Conservation (phyloP, 768 basidiomycete species). For the Candolleomyces eurysporus region DNA sequence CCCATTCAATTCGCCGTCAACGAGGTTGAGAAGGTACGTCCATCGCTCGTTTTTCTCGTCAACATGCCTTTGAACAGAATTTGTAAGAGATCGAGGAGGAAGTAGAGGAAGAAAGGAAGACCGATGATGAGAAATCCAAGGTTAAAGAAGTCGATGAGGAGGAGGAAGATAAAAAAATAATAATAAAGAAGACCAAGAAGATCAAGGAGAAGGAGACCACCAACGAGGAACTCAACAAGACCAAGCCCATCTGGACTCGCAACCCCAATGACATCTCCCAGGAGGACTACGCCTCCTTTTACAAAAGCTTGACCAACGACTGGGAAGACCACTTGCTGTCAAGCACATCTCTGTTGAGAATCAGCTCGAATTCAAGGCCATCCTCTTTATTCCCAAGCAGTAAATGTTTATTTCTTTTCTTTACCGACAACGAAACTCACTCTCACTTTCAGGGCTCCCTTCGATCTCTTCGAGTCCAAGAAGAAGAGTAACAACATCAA, state of each 20-base stretch:
- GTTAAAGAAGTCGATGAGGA: constrained; percentile 84
- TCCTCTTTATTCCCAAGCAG: constrained; percentile 97
- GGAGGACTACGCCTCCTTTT: constrained; percentile 95
- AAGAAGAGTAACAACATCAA: constrained; percentile 99
- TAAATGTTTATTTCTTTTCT: constrained; percentile 31
- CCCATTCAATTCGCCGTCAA: constrained; percentile 98
- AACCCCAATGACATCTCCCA: constrained; percentile 91
- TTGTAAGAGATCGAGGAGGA: constrained; percentile 83
- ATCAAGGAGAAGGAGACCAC: constrained; percentile 84
- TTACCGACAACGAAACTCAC: constrained; percentile 1
- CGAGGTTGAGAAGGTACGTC: constrained; percentile 94
- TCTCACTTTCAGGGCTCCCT: constrained; percentile 70
- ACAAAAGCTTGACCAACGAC: constrained; percentile 99
- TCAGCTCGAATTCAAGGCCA: constrained; percentile 99
- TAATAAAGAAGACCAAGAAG: constrained; percentile 95
- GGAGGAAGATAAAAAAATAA: constrained; percentile 78
- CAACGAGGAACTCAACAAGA: constrained; percentile 99
- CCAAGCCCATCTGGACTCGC: constrained; percentile 99
- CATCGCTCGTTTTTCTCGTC: neutral
- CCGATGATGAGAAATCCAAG: constrained; percentile 75
- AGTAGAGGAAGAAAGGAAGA: constrained; percentile 69
- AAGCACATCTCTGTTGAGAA: constrained; percentile 99
- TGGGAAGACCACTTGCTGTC: constrained; percentile 99
- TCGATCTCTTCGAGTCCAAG: constrained; percentile 99
- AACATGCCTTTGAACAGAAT: constrained; percentile 9